A percentile compares a stretch with the other conserved stretches of the same genome.
These are phyloP conservation scores for Solanum tarijense DNA, from an alignment of 257 asterid species.

Conservation along the genomic window DNA sequence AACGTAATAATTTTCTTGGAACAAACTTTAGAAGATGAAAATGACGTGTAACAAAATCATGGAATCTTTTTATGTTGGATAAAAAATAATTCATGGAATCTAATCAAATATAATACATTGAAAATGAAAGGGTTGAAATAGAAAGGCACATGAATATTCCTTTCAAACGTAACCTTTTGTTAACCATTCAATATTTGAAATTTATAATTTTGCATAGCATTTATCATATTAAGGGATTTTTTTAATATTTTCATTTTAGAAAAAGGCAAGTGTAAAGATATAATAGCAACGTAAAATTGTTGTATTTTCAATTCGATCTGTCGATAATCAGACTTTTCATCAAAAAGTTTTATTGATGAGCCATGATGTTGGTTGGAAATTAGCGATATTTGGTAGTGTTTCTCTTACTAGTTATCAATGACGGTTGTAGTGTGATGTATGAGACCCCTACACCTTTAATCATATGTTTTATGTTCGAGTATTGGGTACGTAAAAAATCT, in stretches of 20 bases:
- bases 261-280: too few species aligned
- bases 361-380: too few species aligned
- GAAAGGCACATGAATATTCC: not conserved
- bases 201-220: not conserved
- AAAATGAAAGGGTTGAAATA: not conserved
- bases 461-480: not conserved
- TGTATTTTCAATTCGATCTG: too few species aligned
- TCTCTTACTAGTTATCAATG: too few species aligned
- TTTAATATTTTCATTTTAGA: too few species aligned
- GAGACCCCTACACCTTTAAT: not conserved
- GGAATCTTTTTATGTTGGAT: not conserved
- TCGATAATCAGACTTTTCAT: too few species aligned
- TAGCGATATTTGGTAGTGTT: too few species aligned
- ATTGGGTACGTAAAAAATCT: not conserved
- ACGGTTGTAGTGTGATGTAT: not conserved
- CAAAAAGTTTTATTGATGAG: too few species aligned
- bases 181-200: not conserved
- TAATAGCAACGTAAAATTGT: too few species aligned
- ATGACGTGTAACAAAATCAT: not conserved
- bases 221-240: too few species aligned
- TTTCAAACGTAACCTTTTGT: not conserved
- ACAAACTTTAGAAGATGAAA: not conserved
- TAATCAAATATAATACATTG: not conserved
- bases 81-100: not conserved
- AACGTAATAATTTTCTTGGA: not conserved